Evolutionary conservation across 2,329 filamentous ascomycete species (phyloP).

Genomic region (Trichophyton benhamiae): DNA sequence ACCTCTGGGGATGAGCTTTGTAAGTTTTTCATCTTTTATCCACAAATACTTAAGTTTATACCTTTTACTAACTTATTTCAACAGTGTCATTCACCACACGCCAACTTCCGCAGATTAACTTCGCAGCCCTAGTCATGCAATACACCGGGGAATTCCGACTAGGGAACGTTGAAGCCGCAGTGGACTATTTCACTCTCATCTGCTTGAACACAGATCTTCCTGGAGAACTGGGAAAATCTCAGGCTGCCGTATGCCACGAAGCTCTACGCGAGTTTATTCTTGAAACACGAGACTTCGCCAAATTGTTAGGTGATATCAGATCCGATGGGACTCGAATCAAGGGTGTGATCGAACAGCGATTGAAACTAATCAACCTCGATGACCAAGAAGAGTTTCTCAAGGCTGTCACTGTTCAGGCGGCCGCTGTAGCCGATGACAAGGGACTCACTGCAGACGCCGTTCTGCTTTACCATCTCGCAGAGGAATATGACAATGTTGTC

Average conservation of each 20-base stretch:
- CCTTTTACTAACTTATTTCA: conserved; percentile 10
- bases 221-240: conserved; percentile 60
- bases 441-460: conserved; percentile 89
- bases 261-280: conserved; percentile 85
- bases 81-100: conserved; percentile 44
- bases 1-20: conserved; percentile 57
- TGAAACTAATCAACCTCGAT: conserved; percentile 64
- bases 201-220: conserved; percentile 79
- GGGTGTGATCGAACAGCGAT: conserved; percentile 77
- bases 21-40: conserved; percentile 26
- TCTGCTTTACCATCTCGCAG: conserved; percentile 82
- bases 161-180: conserved; percentile 74
- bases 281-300: conserved; percentile 93
- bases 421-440: conserved; percentile 84
- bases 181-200: conserved; percentile 85
- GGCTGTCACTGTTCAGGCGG: conserved; percentile 85
- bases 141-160: conserved; percentile 95
- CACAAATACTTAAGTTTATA: neutral
- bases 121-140: conserved; percentile 82
- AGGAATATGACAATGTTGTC: conserved; percentile 91
- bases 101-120: conserved; percentile 68
- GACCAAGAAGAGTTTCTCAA: conserved; percentile 76
- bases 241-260: conserved; percentile 76
- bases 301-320: conserved; percentile 80
- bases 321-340: conserved; percentile 73